Percentiles rank a stretch among this genome's conserved stretches.
Conservation (phyloP, 2,329 filamentous ascomycete genomes). For the Metarhizium humberi region DNA sequence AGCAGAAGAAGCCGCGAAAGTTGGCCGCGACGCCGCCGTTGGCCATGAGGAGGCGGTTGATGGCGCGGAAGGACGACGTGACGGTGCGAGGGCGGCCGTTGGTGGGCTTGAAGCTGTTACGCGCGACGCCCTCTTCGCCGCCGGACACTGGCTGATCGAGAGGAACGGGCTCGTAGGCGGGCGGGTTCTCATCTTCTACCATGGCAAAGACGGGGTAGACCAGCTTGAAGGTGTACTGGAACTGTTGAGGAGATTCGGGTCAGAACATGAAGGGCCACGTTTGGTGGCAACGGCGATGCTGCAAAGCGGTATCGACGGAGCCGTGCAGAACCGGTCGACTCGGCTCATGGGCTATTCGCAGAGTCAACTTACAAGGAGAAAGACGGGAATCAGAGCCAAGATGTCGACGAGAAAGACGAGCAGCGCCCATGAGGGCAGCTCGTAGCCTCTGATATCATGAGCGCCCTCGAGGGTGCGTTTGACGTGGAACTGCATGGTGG, state of each 20-base stretch:
- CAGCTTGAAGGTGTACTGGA: constrained; percentile 39
- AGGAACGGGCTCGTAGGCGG: constrained; percentile 43
- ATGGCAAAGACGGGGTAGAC: constrained; percentile 48
- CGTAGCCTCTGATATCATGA: constrained; percentile 13
- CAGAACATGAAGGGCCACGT: neutral
- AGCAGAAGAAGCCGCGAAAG: constrained; percentile 58
- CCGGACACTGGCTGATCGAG: constrained; percentile 26
- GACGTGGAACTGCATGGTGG: constrained; percentile 10
- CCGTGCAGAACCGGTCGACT: too few relatives aligned
- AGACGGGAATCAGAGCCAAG: constrained; percentile 34
- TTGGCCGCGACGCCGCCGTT: constrained; percentile 55
- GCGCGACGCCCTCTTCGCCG: constrained; percentile 20
- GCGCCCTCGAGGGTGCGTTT: constrained; percentile 25
- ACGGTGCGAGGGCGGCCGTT: constrained; percentile 28
- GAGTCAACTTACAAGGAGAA: constrained; percentile 30
- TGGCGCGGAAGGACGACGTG: constrained; percentile 42
- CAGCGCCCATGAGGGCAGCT: constrained; percentile 31
- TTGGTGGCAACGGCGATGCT: neutral
- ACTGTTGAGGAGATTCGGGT: constrained; percentile 18
- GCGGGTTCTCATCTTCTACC: constrained; percentile 47
- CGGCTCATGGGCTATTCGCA: neutral
- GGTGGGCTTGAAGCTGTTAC: constrained; percentile 24
- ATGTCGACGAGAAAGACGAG: constrained; percentile 29
- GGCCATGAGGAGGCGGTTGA: constrained; percentile 45
- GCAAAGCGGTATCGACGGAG: too few relatives aligned